phyloP scores from a whole-genome alignment of 179 eudicot species.

The Beta macrorhiza region DNA sequence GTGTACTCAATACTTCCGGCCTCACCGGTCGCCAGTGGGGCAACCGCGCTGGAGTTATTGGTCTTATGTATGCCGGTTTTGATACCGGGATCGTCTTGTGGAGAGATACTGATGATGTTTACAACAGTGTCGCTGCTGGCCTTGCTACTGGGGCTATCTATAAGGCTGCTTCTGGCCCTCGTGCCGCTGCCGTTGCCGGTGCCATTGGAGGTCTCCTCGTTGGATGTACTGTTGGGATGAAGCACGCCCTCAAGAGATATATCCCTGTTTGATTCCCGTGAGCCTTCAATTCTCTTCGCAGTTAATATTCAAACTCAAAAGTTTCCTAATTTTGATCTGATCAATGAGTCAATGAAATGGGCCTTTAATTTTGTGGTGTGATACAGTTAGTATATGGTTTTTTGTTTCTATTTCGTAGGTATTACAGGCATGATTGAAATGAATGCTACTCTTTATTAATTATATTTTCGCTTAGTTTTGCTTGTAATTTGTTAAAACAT shows the following conservation, averaged over 20 bases:
- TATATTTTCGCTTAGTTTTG: not conserved
- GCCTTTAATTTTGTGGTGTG: not conserved
- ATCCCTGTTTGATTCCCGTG: slow-evolving; percentile 48
- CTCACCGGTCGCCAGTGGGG: slow-evolving; percentile 62
- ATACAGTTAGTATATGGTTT: not conserved
- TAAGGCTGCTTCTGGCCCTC: slow-evolving; percentile 71
- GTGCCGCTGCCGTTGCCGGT: slow-evolving; percentile 91
- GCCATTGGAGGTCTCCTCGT: slow-evolving; percentile 81
- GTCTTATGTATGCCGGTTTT: slow-evolving; percentile 71
- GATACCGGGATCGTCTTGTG: slow-evolving; percentile 69
- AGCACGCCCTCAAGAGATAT: slow-evolving; percentile 72
- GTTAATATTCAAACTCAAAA: not conserved
- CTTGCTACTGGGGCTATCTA: slow-evolving; percentile 75
- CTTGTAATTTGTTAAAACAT: not conserved
- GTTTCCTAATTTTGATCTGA: not conserved
- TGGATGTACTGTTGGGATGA: slow-evolving; percentile 64
- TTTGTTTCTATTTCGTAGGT: not conserved
- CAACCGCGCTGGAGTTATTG: slow-evolving; percentile 71
- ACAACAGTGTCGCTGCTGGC: slow-evolving; percentile 82
- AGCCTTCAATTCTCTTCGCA: not conserved
- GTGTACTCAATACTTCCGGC: slow-evolving; percentile 74
- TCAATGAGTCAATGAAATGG: not conserved
- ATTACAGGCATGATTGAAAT: not conserved
- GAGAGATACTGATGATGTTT: slow-evolving; percentile 71
- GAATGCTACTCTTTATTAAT: not conserved